Evolutionary conservation across 164 flowering plant species (phyloP).

Genomic region (Dillenia turbinata): DNA sequence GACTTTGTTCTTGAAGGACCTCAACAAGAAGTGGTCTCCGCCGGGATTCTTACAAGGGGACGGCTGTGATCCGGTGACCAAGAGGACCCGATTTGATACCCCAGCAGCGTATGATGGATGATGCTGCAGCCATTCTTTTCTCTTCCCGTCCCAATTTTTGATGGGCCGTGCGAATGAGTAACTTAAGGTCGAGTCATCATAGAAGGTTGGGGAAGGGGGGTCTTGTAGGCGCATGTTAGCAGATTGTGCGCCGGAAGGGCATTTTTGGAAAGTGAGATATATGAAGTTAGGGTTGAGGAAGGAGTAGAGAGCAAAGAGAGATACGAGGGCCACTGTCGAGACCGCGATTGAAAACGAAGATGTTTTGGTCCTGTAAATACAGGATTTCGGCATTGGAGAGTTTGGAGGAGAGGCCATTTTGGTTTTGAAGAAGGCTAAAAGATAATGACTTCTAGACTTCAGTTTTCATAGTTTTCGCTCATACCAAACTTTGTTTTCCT

Average conservation of each 20-base stretch:
- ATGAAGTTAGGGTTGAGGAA: slow-evolving; percentile 1
- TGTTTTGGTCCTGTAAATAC: slow-evolving; percentile 16
- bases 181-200: slow-evolving; percentile 36
- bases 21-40: slow-evolving; percentile 42
- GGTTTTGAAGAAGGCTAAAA: not conserved
- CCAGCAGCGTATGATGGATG: slow-evolving; percentile 31
- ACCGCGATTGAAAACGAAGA: slow-evolving; percentile 23
- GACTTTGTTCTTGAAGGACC: slow-evolving; percentile 55
- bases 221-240: slow-evolving; percentile 19
- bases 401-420: slow-evolving; percentile 29
- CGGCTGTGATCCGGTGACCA: slow-evolving; percentile 30
- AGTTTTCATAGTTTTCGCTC: not conserved
- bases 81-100: slow-evolving; percentile 11
- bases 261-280: not conserved
- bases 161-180: slow-evolving; percentile 27
- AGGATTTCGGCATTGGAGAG: slow-evolving; percentile 32
- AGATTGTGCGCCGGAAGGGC: slow-evolving; percentile 1
- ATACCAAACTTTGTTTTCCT: too few species aligned
- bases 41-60: slow-evolving; percentile 36
- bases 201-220: slow-evolving; percentile 20
- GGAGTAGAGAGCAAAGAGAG: slow-evolving; percentile 33
- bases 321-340: slow-evolving; percentile 52
- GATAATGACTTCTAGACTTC: not conserved
- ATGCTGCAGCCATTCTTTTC: slow-evolving; percentile 26
- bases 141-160: slow-evolving; percentile 36